Percentiles rank a stretch among this genome's conserved stretches.
Conservation (phyloP, 805 yeast genomes). For the Cyberlindnera nakhonratchasimensis region DNA sequence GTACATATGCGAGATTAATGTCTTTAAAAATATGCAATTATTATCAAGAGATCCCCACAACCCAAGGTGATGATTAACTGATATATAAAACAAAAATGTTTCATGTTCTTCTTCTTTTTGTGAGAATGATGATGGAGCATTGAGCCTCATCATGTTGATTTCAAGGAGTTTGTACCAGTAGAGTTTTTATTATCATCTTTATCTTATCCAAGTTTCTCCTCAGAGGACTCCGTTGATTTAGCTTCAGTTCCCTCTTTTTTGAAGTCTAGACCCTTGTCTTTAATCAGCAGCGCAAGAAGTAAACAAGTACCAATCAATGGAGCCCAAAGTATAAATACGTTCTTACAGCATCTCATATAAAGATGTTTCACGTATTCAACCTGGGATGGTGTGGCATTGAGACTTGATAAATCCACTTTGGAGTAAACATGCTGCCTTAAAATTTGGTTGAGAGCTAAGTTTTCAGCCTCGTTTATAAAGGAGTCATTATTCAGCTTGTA, state of each 20-base stretch:
- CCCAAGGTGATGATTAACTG: not conserved
- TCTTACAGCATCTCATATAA: conserved; percentile 18
- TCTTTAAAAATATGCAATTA: not conserved
- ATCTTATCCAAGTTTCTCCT: not conserved
- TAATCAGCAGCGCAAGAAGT: conserved; percentile 13
- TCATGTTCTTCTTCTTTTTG: not conserved
- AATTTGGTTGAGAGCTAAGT: conserved; percentile 9
- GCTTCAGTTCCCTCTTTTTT: conserved; percentile 2
- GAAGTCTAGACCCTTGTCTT: conserved; percentile 19
- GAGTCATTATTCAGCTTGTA: conserved; percentile 11
- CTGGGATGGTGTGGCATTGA: conserved; percentile 11
- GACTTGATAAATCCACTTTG: conserved; percentile 12
- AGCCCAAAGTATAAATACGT: conserved; percentile 22
- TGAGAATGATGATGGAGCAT: too few species aligned
- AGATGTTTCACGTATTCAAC: conserved; percentile 14
- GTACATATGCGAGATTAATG: not conserved
- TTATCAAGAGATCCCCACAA: too few species aligned
- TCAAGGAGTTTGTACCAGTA: too few species aligned
- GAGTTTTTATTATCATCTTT: too few species aligned
- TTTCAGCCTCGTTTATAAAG: conserved; percentile 16
- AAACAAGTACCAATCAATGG: conserved; percentile 18
- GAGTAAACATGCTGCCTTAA: conserved; percentile 20
- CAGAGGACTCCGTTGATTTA: not conserved
- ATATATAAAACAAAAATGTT: too few species aligned
- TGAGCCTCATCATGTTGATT: too few species aligned